Evolutionary conservation across 306 rosid genomes (phyloP).

Genomic region (Arachis hypogaea): DNA sequence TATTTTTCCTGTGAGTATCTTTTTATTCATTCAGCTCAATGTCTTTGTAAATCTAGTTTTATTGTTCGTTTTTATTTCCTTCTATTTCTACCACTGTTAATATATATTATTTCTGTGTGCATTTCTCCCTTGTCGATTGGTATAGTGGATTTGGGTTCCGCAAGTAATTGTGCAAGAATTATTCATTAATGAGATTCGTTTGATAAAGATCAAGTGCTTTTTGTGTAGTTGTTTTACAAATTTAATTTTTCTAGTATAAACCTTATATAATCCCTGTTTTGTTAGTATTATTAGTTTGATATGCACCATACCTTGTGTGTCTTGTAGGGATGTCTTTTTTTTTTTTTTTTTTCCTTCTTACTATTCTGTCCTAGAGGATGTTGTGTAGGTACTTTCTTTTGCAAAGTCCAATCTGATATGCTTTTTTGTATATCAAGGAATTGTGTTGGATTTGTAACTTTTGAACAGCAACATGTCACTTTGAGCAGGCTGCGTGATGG

Average conservation of each 20-base stretch:
- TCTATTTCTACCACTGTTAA: background rate
- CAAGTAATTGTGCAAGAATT: too few species aligned
- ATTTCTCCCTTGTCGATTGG: too few species aligned
- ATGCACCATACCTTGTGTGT: background rate
- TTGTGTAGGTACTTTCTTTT: background rate
- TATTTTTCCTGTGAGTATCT: conserved; percentile 12
- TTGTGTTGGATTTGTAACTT: conserved; percentile 26
- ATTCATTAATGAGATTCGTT: background rate
- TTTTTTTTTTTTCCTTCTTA: conserved; percentile 1
- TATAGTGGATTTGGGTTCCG: too few species aligned
- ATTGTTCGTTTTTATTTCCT: background rate
- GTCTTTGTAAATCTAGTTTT: background rate
- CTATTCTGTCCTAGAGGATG: conserved; percentile 5
- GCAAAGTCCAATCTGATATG: conserved; percentile 3
- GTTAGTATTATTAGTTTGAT: background rate
- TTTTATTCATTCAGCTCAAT: background rate
- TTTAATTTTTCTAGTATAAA: background rate
- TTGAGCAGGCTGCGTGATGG: conserved; percentile 42
- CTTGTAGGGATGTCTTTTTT: background rate
- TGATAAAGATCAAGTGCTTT: too few species aligned
- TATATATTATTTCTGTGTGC: background rate
- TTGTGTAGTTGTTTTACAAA: too few species aligned
- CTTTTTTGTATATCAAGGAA: conserved; percentile 8
- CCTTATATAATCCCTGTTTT: background rate
- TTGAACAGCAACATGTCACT: conserved; percentile 29